phyloP scores from a whole-genome alignment of 1,284 basidiomycete species.

The Boletellus deceptivus region DNA sequence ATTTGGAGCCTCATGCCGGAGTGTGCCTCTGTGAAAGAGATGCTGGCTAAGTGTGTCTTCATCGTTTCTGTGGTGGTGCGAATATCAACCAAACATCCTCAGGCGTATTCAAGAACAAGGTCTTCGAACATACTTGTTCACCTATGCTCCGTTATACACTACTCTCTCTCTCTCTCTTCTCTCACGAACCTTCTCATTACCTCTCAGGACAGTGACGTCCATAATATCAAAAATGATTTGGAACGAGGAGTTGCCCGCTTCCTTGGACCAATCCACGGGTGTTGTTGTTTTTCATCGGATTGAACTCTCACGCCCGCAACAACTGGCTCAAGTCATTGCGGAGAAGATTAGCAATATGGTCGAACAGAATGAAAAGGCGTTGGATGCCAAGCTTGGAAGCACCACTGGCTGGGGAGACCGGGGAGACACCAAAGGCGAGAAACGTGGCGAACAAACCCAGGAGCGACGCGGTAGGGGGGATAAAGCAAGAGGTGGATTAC shows the following conservation, averaged over 20 bases:
- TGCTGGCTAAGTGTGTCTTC: constrained; percentile 80
- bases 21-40: constrained; percentile 84
- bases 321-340: constrained; percentile 83
- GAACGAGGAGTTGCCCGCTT: constrained; percentile 94
- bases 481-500: constrained; percentile 46
- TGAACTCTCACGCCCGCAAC: constrained; percentile 87
- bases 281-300: constrained; percentile 90
- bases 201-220: constrained; percentile 80
- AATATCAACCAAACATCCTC: constrained; percentile 2
- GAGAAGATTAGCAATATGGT: constrained; percentile 86
- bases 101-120: constrained; percentile 99
- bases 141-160: constrained; percentile 94
- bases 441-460: constrained; percentile 72
- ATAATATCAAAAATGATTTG: constrained; percentile 99
- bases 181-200: constrained; percentile 84
- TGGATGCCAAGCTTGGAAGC: constrained; percentile 85
- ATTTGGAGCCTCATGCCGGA: constrained; percentile 98
- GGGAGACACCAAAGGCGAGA: constrained; percentile 69
- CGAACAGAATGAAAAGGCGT: constrained; percentile 95
- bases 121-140: constrained; percentile 95
- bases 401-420: constrained; percentile 67
- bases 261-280: constrained; percentile 85
- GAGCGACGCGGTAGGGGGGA: constrained; percentile 73
- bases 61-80: not conserved
- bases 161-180: constrained; percentile 87